Percentiles rank a stretch among this genome's conserved stretches.
These are phyloP conservation scores for Erodium trifolium DNA, from an alignment of 441 rosid genomes.

Conservation along the genomic window DNA sequence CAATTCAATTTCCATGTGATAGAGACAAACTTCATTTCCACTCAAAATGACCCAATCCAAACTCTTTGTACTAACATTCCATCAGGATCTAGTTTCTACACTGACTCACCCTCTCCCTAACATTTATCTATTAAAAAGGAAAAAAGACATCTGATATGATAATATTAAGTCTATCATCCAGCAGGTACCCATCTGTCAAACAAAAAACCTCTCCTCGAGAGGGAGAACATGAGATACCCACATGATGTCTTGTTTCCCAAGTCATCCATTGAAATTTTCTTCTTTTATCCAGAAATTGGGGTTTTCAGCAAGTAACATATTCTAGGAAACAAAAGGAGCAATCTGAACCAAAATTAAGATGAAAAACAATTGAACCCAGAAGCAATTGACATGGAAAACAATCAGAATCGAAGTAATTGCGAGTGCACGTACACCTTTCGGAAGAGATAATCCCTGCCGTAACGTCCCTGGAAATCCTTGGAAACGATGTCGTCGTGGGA, in stretches of 20 bases:
- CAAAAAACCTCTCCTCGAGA: neutral
- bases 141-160: too few species aligned
- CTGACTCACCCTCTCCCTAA: too few species aligned
- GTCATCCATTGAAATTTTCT: neutral
- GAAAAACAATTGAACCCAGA: neutral
- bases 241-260: neutral
- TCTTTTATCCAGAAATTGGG: slow-evolving; percentile 1
- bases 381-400: neutral
- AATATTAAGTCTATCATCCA: too few species aligned
- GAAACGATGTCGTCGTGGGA: slow-evolving; percentile 36
- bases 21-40: neutral
- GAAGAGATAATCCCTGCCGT: slow-evolving; percentile 37
- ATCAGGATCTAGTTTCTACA: neutral
- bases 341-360: neutral
- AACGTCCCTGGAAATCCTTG: slow-evolving; percentile 35
- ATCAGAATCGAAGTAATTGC: neutral
- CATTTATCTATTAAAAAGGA: too few species aligned
- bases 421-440: slow-evolving; percentile 25
- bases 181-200: neutral
- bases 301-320: neutral
- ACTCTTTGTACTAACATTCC: neutral
- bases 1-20: neutral
- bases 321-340: neutral
- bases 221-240: neutral
- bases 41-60: neutral